Conservation (phyloP, 129 eudicot genomes). For the Gnaphalium uliginosum region DNA sequence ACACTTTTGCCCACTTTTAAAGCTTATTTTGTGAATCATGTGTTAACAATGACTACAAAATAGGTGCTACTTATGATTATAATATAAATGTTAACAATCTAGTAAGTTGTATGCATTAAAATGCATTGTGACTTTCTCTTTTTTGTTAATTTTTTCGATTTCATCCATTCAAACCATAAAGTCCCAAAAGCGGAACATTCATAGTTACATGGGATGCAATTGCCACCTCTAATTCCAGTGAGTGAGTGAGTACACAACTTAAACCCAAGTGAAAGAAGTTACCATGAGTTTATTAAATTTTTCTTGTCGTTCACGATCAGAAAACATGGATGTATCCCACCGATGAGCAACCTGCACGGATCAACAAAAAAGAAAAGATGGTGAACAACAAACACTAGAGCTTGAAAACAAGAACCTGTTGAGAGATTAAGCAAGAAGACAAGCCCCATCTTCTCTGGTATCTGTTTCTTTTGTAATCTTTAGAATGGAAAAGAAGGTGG, state of each 20-base stretch:
- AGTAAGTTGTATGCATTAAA: not conserved
- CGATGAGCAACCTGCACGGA: constrained; percentile 58
- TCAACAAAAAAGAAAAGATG: not conserved
- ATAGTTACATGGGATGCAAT: not conserved
- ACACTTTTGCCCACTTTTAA: not conserved
- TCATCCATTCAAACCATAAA: not conserved
- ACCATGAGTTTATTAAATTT: constrained; percentile 99
- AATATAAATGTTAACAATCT: not conserved
- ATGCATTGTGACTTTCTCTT: not conserved
- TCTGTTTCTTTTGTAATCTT: not conserved
- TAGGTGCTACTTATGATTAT: not conserved
- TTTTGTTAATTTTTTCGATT: not conserved
- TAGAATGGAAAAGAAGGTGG: not conserved
- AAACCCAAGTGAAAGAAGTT: constrained; percentile 23
- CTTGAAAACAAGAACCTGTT: not conserved
- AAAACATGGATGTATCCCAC: constrained; percentile 79
- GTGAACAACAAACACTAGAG: not conserved
- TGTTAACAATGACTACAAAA: not conserved
- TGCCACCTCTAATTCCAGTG: constrained; percentile 18
- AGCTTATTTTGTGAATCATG: not conserved
- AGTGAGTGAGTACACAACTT: constrained; percentile 1
- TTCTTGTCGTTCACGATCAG: constrained; percentile 95
- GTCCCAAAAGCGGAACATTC: not conserved
- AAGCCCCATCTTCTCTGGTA: constrained; percentile 6
- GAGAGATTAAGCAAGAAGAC: not conserved